Evolutionary conservation across 306 rosid genomes (phyloP).

Genomic region (Rosa rugosa): DNA sequence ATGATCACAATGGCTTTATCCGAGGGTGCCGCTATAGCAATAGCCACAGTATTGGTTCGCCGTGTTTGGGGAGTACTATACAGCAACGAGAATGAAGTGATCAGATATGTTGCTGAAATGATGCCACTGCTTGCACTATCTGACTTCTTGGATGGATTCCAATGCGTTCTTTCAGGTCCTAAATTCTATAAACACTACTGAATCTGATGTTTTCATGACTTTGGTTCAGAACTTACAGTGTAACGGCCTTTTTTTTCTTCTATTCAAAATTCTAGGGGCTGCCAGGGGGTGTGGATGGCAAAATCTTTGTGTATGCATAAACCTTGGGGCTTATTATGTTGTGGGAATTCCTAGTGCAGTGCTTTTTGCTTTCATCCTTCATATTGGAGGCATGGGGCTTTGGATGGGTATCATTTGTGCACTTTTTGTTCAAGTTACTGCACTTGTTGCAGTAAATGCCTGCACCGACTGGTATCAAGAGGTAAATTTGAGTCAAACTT

Average conservation of each 20-base stretch:
- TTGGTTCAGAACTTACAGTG: background rate
- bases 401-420: conserved; percentile 70
- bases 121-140: conserved; percentile 63
- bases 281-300: conserved; percentile 86
- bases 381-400: conserved; percentile 63
- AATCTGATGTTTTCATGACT: background rate
- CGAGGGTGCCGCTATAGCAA: conserved; percentile 38
- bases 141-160: conserved; percentile 65
- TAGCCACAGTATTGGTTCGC: conserved; percentile 44
- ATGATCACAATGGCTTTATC: conserved; percentile 38
- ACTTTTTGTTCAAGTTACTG: conserved; percentile 50
- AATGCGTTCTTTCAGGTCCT: conserved; percentile 66
- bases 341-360: conserved; percentile 60
- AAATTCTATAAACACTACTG: background rate
- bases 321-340: conserved; percentile 61
- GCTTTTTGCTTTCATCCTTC: conserved; percentile 49
- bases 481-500: conserved; percentile 22
- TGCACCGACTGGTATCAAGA: conserved; percentile 48
- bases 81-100: conserved; percentile 56
- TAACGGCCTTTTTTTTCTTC: background rate
- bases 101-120: conserved; percentile 52
- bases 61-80: conserved; percentile 54
- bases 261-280: conserved; percentile 36
- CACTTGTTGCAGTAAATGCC: conserved; percentile 34
- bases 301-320: conserved; percentile 52